Evolutionary conservation across 2,329 filamentous ascomycete genomes (phyloP).

Genomic region (Pseudopyrenochaeta lycopersici): DNA sequence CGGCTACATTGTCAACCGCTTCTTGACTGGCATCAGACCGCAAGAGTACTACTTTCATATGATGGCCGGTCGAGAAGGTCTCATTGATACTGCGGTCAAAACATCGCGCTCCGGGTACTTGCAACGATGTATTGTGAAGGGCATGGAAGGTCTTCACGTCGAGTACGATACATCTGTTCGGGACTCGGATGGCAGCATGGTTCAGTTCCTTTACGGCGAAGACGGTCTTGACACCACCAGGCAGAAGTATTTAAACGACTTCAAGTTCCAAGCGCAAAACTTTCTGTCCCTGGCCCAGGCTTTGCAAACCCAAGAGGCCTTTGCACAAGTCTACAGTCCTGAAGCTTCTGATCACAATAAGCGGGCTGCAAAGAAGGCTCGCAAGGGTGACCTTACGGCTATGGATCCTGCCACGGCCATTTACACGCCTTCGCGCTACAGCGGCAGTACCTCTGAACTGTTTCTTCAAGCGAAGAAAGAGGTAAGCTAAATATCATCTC

Average conservation of each 20-base stretch:
- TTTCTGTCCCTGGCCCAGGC: conserved; percentile 80
- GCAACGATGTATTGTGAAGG: conserved; percentile 96
- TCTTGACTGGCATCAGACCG: conserved; percentile 95
- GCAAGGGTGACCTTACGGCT: conserved; percentile 73
- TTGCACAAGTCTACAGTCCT: conserved; percentile 68
- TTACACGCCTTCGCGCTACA: conserved; percentile 78
- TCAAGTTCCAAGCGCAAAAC: conserved; percentile 89
- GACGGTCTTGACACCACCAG: conserved; percentile 95
- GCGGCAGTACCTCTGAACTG: conserved; percentile 88
- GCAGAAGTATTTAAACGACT: conserved; percentile 89
- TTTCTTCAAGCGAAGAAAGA: conserved; percentile 77
- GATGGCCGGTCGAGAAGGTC: conserved; percentile 97
- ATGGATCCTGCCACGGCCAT: conserved; percentile 79
- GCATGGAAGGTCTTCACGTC: conserved; percentile 93
- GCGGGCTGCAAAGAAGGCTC: conserved; percentile 77
- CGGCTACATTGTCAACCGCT: conserved; percentile 93
- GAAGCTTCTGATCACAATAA: conserved; percentile 71
- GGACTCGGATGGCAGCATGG: conserved; percentile 89
- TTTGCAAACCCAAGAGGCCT: conserved; percentile 71
- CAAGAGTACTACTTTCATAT: conserved; percentile 99
- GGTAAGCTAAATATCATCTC: conserved; percentile 47
- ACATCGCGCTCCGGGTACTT: conserved; percentile 96
- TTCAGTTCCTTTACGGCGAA: conserved; percentile 97
- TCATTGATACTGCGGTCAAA: conserved; percentile 99
- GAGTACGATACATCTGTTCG: conserved; percentile 94